phyloP scores from a whole-genome alignment of 2,329 filamentous ascomycete genomes.

The Hortaea werneckii region DNA sequence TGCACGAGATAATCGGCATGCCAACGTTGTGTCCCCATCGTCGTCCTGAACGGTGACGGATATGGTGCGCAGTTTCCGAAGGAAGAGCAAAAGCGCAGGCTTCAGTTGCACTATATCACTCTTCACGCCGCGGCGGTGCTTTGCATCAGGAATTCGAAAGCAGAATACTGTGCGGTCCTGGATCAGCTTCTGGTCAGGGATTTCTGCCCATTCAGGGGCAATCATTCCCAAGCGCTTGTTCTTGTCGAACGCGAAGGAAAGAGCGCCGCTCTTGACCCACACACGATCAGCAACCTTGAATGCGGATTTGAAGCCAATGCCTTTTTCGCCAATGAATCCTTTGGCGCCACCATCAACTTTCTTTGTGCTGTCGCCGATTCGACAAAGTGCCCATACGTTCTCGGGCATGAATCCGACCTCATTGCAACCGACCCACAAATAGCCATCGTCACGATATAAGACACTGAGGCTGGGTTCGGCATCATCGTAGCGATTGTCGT shows the following conservation, averaged over 20 bases:
- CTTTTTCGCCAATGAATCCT: slow-evolving; percentile 41
- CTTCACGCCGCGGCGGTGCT: slow-evolving; percentile 8
- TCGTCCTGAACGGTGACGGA: slow-evolving; percentile 5
- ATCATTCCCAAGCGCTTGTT: slow-evolving; percentile 27
- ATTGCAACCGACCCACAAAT: slow-evolving; percentile 35
- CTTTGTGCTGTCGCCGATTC: slow-evolving; percentile 39
- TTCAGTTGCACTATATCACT: slow-evolving; percentile 17
- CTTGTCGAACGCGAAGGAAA: slow-evolving; percentile 36
- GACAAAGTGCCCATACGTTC: slow-evolving; percentile 40
- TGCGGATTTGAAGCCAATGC: slow-evolving; percentile 45
- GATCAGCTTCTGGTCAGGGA: slow-evolving; percentile 9
- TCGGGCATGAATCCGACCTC: slow-evolving; percentile 37
- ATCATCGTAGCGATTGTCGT: slow-evolving; percentile 37
- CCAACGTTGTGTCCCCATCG: neutral
- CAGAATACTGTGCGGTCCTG: slow-evolving; percentile 12
- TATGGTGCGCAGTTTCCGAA: slow-evolving; percentile 20
- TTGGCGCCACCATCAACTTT: slow-evolving; percentile 17
- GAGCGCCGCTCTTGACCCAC: slow-evolving; percentile 35
- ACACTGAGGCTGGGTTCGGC: slow-evolving; percentile 21
- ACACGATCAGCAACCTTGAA: slow-evolving; percentile 39
- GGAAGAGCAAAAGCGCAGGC: slow-evolving; percentile 22
- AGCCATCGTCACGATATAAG: slow-evolving; percentile 12
- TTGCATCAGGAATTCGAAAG: slow-evolving; percentile 12
- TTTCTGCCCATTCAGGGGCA: slow-evolving; percentile 20
- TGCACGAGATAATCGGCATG: neutral